phyloP scores from a whole-genome alignment of 129 eudicot genomes.

The Artemisia annua region DNA sequence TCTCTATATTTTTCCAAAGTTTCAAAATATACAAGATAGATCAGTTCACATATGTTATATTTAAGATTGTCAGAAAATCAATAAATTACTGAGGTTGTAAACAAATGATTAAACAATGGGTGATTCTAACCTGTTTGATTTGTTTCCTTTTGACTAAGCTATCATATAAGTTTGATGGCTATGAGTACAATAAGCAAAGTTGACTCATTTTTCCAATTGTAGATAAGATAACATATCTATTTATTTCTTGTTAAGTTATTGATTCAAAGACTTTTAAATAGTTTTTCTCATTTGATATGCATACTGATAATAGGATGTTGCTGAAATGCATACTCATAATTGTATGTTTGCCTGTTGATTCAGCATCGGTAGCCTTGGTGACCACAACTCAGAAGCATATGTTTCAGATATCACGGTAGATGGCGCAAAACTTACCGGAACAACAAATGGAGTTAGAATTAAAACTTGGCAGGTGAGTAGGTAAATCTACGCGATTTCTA shows the following conservation, averaged over 20 bases:
- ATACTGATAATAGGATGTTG: neutral
- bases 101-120: too few relatives aligned
- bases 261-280: neutral
- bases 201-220: neutral
- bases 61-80: too few relatives aligned
- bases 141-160: too few relatives aligned
- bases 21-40: too few relatives aligned
- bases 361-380: conserved; percentile 93
- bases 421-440: conserved; percentile 63
- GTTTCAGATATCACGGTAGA: conserved; percentile 71
- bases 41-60: too few relatives aligned
- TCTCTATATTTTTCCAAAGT: too few relatives aligned
- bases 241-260: neutral
- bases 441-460: conserved; percentile 84
- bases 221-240: neutral
- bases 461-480: conserved; percentile 80
- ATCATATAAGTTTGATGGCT: too few relatives aligned
- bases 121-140: too few relatives aligned
- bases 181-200: neutral
- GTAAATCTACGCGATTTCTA: neutral
- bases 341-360: neutral
- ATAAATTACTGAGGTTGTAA: too few relatives aligned
- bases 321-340: neutral
- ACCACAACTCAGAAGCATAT: conserved; percentile 59
- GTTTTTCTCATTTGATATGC: neutral